Evolutionary conservation across 441 rosid species (phyloP).

Genomic region (Hura crepitans): DNA sequence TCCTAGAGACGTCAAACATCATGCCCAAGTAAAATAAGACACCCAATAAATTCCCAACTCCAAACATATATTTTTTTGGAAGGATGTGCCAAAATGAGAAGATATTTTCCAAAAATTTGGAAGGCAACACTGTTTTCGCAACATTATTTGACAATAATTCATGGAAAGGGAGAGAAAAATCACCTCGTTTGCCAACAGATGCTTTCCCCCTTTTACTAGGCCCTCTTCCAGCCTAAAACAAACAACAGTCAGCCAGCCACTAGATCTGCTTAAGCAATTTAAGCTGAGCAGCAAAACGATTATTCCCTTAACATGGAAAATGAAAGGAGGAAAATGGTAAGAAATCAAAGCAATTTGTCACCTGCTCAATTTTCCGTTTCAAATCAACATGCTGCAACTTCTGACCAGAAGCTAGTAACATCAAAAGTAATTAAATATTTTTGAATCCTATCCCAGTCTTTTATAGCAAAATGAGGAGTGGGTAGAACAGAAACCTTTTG

Average conservation of each 20-base stretch:
- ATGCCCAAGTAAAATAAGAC: background rate
- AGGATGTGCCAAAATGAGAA: background rate
- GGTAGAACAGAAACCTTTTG: slow-evolving; percentile 39
- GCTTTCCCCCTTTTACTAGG: slow-evolving; percentile 38
- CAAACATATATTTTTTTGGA: background rate
- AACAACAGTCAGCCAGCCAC: slow-evolving; percentile 13
- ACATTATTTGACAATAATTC: background rate
- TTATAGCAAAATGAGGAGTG: slow-evolving; percentile 20
- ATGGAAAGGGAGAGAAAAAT: slow-evolving; percentile 12
- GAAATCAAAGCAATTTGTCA: slow-evolving; percentile 24
- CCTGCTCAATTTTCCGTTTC: slow-evolving; percentile 40
- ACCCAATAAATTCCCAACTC: background rate
- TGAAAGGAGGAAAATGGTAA: slow-evolving; percentile 1
- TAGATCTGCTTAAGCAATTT: slow-evolving; percentile 5
- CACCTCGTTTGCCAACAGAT: slow-evolving; percentile 23
- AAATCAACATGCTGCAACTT: slow-evolving; percentile 27
- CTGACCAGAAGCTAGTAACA: slow-evolving; percentile 38
- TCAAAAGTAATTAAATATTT: slow-evolving; percentile 16
- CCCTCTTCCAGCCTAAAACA: slow-evolving; percentile 36
- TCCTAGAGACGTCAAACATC: background rate
- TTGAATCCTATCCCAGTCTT: slow-evolving; percentile 17
- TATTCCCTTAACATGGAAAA: background rate
- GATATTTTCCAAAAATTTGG: background rate
- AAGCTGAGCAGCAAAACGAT: background rate
- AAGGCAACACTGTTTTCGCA: background rate